Percentiles rank a stretch among this genome's conserved stretches.
Conservation (phyloP, 305 asterid genomes). For the Fraxinus nigra region DNA sequence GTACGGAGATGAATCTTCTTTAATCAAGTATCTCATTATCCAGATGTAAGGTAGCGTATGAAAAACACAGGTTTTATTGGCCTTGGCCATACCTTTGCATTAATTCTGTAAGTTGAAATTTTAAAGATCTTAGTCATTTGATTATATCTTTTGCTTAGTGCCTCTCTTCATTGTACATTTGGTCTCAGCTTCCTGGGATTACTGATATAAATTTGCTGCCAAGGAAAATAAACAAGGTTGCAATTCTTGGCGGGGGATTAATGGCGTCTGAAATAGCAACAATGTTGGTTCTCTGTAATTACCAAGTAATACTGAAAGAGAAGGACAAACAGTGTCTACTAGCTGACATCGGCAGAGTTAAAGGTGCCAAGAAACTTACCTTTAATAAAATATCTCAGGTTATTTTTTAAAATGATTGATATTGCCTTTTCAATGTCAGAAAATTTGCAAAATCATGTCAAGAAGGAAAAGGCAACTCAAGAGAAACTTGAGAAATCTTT, state of each 20-base stretch:
- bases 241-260: slow-evolving; percentile 53
- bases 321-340: slow-evolving; percentile 30
- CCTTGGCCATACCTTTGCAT: neutral
- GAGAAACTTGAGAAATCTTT: slow-evolving; percentile 31
- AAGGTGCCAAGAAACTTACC: slow-evolving; percentile 26
- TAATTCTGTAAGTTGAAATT: neutral
- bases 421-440: slow-evolving; percentile 29
- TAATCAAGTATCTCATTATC: neutral
- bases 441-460: slow-evolving; percentile 36
- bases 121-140: slow-evolving; percentile 1
- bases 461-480: slow-evolving; percentile 31
- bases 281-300: slow-evolving; percentile 33
- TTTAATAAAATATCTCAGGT: neutral
- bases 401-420: neutral
- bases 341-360: slow-evolving; percentile 33
- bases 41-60: neutral
- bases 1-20: neutral
- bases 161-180: neutral
- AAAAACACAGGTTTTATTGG: neutral
- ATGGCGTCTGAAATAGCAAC: slow-evolving; percentile 48
- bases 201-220: slow-evolving; percentile 41
- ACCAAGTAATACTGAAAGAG: slow-evolving; percentile 46
- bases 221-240: slow-evolving; percentile 48
- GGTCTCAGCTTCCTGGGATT: slow-evolving; percentile 42
- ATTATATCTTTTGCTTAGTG: slow-evolving; percentile 15